These are phyloP conservation scores for Acer yangbiense DNA, from an alignment of 345 rosid species.

Conservation along the genomic window DNA sequence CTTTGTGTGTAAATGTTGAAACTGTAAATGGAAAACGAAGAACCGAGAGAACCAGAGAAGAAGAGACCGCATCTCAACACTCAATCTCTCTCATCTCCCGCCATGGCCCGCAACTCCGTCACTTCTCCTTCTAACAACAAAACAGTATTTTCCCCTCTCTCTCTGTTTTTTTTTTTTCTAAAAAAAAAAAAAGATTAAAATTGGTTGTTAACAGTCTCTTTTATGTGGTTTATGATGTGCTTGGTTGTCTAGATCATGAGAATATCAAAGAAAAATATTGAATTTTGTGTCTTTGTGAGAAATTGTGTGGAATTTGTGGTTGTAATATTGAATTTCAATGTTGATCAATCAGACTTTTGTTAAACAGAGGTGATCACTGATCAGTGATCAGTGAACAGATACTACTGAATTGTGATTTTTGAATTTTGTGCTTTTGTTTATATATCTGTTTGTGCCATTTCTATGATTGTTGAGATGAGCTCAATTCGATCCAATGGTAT, in stretches of 20 bases:
- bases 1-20: slow-evolving; percentile 1
- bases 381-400: not conserved
- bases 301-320: not conserved
- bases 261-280: not conserved
- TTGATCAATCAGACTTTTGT: not conserved
- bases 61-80: slow-evolving; percentile 61
- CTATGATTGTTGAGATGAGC: not conserved
- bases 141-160: slow-evolving; percentile 32
- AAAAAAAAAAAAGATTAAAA: not conserved
- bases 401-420: not conserved
- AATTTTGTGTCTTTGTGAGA: not conserved
- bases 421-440: too few relatives aligned
- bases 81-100: slow-evolving; percentile 39
- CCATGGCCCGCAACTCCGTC: slow-evolving; percentile 56
- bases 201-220: not conserved
- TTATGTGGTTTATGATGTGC: not conserved
- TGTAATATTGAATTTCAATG: not conserved
- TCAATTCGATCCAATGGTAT: not conserved
- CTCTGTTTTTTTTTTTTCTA: not conserved
- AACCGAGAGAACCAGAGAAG: slow-evolving; percentile 64
- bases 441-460: too few relatives aligned
- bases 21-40: slow-evolving; percentile 57
- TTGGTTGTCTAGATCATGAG: slow-evolving; percentile 1
- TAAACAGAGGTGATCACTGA: not conserved
- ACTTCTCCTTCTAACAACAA: slow-evolving; percentile 49